Evolutionary conservation across 345 rosid genomes (phyloP).

Genomic region (Trapa bicornis): DNA sequence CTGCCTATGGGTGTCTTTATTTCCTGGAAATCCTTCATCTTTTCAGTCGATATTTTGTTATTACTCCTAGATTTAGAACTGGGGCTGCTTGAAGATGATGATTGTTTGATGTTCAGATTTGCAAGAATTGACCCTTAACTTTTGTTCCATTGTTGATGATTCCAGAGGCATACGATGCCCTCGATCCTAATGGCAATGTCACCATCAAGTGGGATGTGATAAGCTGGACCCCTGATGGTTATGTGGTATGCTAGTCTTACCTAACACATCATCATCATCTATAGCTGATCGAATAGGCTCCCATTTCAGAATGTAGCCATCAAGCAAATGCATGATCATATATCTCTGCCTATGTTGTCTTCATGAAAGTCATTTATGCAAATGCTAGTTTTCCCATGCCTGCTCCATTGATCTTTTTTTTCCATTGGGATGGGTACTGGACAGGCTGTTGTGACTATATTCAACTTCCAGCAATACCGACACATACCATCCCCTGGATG

Average conservation of each 20-base stretch:
- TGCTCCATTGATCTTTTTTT: background rate
- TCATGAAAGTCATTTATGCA: background rate
- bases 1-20: no score
- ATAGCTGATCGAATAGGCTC: background rate
- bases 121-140: background rate
- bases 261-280: background rate
- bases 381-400: background rate
- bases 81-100: background rate
- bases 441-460: slow-evolving; percentile 38
- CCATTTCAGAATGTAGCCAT: background rate
- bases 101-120: background rate
- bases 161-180: slow-evolving; percentile 31
- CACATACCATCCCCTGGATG: slow-evolving; percentile 29
- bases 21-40: no score
- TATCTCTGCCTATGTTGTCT: background rate
- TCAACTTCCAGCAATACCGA: slow-evolving; percentile 41
- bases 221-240: slow-evolving; percentile 46
- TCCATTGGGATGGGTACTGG: background rate
- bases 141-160: background rate
- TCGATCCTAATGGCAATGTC: slow-evolving; percentile 37
- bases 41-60: background rate
- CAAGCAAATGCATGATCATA: background rate
- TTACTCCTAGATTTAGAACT: background rate
- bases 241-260: slow-evolving; percentile 22
- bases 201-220: slow-evolving; percentile 41